Percentiles rank a stretch among this genome's conserved stretches.
phyloP scores from a whole-genome alignment of 768 basidiomycete species.

The Dendrothele bispora region DNA sequence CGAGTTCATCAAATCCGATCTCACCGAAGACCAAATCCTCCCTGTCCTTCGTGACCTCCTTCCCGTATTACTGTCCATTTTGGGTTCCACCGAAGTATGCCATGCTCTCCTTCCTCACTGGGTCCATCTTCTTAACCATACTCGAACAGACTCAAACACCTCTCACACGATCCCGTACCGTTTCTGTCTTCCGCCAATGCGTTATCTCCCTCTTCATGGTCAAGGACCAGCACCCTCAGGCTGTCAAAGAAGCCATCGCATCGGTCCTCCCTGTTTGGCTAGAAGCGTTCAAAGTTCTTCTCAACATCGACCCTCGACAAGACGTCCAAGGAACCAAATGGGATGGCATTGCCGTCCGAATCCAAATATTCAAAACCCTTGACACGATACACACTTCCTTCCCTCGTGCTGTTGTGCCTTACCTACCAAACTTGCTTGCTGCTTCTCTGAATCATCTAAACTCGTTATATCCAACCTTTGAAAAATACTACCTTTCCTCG shows the following conservation, averaged over 20 bases:
- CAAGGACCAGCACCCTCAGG: conserved; percentile 86
- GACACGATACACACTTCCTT: conserved; percentile 82
- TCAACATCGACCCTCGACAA: conserved; percentile 59
- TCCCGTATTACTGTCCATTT: conserved; percentile 78
- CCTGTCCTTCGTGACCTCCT: conserved; percentile 88
- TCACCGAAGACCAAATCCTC: conserved; percentile 93
- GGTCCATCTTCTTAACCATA: conserved; percentile 5
- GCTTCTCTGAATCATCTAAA: conserved; percentile 61
- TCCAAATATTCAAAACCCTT: conserved; percentile 88
- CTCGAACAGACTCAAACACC: conserved; percentile 61
- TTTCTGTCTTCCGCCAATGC: conserved; percentile 90
- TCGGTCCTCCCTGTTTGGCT: conserved; percentile 89
- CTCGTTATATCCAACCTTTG: conserved; percentile 57
- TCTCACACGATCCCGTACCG: conserved; percentile 79
- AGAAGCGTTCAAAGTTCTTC: conserved; percentile 80
- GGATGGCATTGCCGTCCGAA: conserved; percentile 78
- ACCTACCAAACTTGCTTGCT: conserved; percentile 61
- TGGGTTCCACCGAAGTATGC: conserved; percentile 73
- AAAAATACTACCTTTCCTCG: conserved; percentile 59
- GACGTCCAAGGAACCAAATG: conserved; percentile 70
- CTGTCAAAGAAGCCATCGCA: conserved; percentile 79
- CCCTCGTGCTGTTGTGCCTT: conserved; percentile 64
- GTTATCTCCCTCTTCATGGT: conserved; percentile 91
- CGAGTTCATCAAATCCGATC: conserved; percentile 90
- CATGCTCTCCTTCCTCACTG: background rate